Conservation (phyloP, 1,284 basidiomycete genomes). For the Schizopora paradoxa region DNA sequence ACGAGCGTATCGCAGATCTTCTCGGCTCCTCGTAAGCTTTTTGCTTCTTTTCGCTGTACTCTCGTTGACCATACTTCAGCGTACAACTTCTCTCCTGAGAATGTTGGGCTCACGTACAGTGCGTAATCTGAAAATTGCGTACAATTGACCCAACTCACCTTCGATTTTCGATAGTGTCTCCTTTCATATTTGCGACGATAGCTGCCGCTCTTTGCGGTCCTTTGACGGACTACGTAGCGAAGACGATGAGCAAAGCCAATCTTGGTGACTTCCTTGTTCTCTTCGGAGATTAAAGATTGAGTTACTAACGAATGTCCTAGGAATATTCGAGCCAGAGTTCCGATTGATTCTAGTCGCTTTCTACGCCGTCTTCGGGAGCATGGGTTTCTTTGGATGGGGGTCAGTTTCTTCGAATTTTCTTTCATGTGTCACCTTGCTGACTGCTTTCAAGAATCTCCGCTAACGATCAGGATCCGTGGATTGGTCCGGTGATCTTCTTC, state of each 20-base stretch:
- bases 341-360: slow-evolving; percentile 16
- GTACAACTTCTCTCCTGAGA: slow-evolving; percentile 12
- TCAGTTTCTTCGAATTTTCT: not conserved
- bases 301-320: not conserved
- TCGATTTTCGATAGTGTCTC: slow-evolving; percentile 2
- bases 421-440: not conserved
- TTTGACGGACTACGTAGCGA: slow-evolving; percentile 15
- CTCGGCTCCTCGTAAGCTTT: slow-evolving; percentile 17
- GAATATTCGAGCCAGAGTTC: slow-evolving; percentile 14
- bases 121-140: not conserved
- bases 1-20: slow-evolving; percentile 18
- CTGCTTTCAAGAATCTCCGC: slow-evolving; percentile 7
- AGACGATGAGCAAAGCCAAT: slow-evolving; percentile 16
- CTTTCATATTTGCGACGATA: slow-evolving; percentile 15
- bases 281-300: too few relatives aligned
- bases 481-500: slow-evolving; percentile 20
- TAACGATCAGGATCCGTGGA: slow-evolving; percentile 17
- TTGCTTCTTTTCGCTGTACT: not conserved
- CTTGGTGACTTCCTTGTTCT: too few relatives aligned
- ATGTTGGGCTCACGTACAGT: slow-evolving; percentile 14
- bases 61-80: slow-evolving; percentile 1
- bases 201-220: slow-evolving; percentile 18
- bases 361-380: slow-evolving; percentile 18
- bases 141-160: slow-evolving; percentile 6
- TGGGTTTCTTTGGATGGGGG: slow-evolving; percentile 17